Evolutionary conservation across 2,329 filamentous ascomycete genomes (phyloP).

Genomic region (Metarhizium humberi): DNA sequence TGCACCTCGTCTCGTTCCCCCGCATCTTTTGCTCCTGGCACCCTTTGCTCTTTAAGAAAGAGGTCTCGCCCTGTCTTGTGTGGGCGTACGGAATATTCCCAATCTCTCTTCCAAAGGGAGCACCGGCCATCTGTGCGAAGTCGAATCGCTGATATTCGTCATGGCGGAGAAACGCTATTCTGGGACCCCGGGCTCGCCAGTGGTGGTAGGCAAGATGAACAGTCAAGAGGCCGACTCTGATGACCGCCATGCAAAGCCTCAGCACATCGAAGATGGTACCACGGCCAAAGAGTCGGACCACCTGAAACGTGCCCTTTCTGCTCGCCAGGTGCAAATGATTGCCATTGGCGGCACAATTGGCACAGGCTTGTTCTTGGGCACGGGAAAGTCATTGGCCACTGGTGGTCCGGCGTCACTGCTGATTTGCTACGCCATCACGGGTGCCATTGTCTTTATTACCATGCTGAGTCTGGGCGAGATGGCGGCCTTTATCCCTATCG

Average conservation of each 20-base stretch:
- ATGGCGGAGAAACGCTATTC: background rate
- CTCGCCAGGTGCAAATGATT: conserved; percentile 61
- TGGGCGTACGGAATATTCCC: background rate
- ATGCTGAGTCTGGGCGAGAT: conserved; percentile 53
- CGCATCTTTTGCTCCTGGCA: background rate
- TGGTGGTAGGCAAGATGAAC: background rate
- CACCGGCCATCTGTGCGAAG: no score
- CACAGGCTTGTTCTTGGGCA: conserved; percentile 54
- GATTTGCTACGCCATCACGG: conserved; percentile 47
- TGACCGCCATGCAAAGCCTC: background rate
- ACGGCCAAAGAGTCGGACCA: conserved; percentile 25
- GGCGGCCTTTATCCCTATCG: conserved; percentile 42
- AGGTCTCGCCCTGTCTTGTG: background rate
- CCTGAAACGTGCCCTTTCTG: conserved; percentile 44
- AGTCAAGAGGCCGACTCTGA: background rate
- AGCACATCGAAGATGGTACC: background rate
- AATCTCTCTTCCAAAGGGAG: background rate
- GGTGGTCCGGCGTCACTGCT: conserved; percentile 52
- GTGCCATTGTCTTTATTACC: conserved; percentile 47
- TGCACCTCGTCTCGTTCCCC: background rate
- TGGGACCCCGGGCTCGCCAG: background rate
- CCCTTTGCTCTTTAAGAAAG: no score
- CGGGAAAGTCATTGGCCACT: conserved; percentile 48
- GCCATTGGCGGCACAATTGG: conserved; percentile 52
- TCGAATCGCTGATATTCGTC: background rate